Evolutionary conservation across 176 grass and related monocot species (phyloP).

Genomic region (Juncus inflexus): DNA sequence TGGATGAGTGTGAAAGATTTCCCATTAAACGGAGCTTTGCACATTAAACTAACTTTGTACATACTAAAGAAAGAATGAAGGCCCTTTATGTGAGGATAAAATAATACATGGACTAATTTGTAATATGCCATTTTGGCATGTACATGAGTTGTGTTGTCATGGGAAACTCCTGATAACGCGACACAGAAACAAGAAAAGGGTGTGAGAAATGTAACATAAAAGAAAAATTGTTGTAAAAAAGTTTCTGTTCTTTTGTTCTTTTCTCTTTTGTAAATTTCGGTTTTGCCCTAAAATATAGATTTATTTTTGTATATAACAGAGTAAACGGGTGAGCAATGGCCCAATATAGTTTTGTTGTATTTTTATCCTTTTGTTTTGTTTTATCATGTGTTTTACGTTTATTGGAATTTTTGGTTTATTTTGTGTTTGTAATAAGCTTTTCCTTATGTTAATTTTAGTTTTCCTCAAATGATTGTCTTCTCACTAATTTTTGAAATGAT

Average conservation of each 20-base stretch:
- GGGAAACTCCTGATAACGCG: conserved; percentile 9
- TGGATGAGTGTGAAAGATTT: conserved; percentile 11
- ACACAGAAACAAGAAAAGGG: conserved; percentile 4
- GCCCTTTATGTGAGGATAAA: too few species aligned
- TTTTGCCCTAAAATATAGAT: background rate
- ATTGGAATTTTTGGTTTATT: too few species aligned
- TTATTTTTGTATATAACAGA: conserved; percentile 14
- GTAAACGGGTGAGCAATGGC: conserved; percentile 6
- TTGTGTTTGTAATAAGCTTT: too few species aligned
- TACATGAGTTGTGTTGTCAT: conserved; percentile 5
- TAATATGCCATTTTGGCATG: background rate
- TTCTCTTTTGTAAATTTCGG: conserved; percentile 17
- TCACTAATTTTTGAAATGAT: too few species aligned
- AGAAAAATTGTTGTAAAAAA: background rate
- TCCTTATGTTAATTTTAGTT: too few species aligned
- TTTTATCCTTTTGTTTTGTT: background rate
- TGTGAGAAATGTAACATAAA: background rate
- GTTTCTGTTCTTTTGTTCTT: background rate
- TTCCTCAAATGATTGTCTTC: too few species aligned
- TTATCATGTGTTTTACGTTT: too few species aligned
- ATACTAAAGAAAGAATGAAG: background rate
- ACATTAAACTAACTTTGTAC: conserved; percentile 9
- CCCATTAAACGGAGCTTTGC: conserved; percentile 21
- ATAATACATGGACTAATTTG: too few species aligned
- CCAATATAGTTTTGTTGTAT: conserved; percentile 9